These are phyloP conservation scores for Basidioascus undulatus DNA, from an alignment of 768 basidiomycete species.

Conservation along the genomic window DNA sequence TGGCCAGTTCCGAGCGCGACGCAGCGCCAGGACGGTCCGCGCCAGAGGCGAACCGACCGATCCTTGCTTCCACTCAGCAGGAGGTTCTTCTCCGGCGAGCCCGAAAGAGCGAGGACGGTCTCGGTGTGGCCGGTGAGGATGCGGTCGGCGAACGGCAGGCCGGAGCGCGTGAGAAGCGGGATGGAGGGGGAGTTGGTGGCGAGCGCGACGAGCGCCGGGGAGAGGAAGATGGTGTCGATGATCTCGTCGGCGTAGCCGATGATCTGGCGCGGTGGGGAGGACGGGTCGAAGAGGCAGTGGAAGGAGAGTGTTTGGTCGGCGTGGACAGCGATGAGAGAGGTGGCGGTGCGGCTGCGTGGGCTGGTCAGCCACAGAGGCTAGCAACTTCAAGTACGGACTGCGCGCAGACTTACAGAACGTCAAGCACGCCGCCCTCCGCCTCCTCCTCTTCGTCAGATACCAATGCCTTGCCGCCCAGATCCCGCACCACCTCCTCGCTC, in stretches of 20 bases:
- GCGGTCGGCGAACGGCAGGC: conserved; percentile 67
- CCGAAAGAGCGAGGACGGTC: conserved; percentile 68
- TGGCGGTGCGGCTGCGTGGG: conserved; percentile 26
- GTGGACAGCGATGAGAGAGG: conserved; percentile 55
- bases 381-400: neutral
- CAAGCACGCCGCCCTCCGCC: too few relatives aligned
- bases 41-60: conserved; percentile 67
- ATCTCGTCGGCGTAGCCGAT: conserved; percentile 98
- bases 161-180: too few relatives aligned
- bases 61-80: conserved; percentile 90
- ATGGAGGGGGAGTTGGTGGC: conserved; percentile 96
- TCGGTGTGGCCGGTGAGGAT: conserved; percentile 73
- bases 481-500: too few relatives aligned
- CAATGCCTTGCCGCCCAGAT: too few relatives aligned
- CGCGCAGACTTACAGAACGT: conserved; percentile 56
- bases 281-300: conserved; percentile 44
- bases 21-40: conserved; percentile 33
- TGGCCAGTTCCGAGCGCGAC: conserved; percentile 80
- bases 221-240: conserved; percentile 63
- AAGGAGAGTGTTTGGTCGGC: conserved; percentile 94
- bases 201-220: conserved; percentile 51
- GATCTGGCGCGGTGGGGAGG: conserved; percentile 42
- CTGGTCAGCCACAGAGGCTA: neutral
- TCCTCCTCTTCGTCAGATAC: conserved; percentile 68
- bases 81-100: conserved; percentile 35